Conservation (phyloP, 78 protist species). For the Dictyostelium purpureum region DNA sequence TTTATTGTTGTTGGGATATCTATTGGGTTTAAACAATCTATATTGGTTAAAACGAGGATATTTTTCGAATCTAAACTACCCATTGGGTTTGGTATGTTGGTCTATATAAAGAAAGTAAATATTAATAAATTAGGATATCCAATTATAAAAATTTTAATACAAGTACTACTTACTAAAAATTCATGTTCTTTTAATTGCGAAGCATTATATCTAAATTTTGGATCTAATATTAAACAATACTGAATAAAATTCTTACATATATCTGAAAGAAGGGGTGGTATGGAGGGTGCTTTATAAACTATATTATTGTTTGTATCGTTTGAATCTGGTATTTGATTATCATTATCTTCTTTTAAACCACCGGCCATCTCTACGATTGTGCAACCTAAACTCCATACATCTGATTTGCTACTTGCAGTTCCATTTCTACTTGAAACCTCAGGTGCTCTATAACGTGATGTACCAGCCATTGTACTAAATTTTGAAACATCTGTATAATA, state of each 20-base stretch:
- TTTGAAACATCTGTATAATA: background rate
- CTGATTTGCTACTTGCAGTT: constrained; percentile 78
- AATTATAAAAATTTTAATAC: too few species aligned
- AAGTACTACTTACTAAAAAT: background rate
- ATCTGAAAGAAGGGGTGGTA: background rate
- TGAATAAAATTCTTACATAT: constrained; percentile 3
- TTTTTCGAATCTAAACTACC: too few species aligned
- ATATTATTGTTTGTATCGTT: too few species aligned
- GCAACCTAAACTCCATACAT: constrained; percentile 88
- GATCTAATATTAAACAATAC: background rate
- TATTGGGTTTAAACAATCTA: too few species aligned
- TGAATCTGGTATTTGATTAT: background rate
- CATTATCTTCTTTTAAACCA: background rate
- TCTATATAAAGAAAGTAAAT: too few species aligned
- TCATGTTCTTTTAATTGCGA: background rate
- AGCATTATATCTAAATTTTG: background rate
- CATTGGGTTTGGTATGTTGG: too few species aligned
- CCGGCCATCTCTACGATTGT: constrained; percentile 84
- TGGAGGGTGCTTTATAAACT: too few species aligned
- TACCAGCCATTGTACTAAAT: constrained; percentile 75
- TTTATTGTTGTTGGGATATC: too few species aligned
- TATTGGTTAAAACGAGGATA: too few species aligned
- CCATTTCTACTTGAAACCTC: constrained; percentile 81
- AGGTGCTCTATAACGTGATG: constrained; percentile 90
- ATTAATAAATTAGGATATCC: too few species aligned